phyloP scores from a whole-genome alignment of 208 protist genomes.

The Phytomonas francai region DNA sequence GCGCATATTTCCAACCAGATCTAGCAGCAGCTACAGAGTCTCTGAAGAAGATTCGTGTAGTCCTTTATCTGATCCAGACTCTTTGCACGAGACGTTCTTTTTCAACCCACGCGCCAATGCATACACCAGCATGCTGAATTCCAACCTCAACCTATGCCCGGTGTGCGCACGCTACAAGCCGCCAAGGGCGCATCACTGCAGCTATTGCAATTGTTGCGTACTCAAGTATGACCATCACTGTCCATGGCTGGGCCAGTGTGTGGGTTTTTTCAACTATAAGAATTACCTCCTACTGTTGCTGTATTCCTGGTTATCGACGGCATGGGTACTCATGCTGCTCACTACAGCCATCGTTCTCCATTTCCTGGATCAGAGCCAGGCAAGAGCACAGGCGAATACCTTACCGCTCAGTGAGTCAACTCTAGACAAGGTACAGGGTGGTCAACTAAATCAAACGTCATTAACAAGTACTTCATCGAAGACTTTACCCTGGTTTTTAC shows the following conservation, averaged over 20 bases:
- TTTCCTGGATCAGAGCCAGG: constrained; percentile 6
- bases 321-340: constrained; percentile 54
- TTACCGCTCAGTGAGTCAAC: neutral
- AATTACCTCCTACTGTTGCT: constrained; percentile 77
- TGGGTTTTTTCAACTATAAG: constrained; percentile 92
- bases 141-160: constrained; percentile 63
- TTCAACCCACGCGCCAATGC: constrained; percentile 46
- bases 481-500: constrained; percentile 21
- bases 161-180: constrained; percentile 84
- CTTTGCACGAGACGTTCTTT: constrained; percentile 34
- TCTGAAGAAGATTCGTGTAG: neutral
- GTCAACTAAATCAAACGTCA: neutral
- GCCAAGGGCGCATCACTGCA: constrained; percentile 84
- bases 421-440: neutral
- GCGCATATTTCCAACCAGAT: neutral
- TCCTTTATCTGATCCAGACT: neutral
- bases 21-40: neutral
- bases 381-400: neutral
- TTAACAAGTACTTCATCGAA: neutral
- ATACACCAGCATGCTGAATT: constrained; percentile 59
- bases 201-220: constrained; percentile 79
- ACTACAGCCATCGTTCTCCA: constrained; percentile 26
- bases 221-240: constrained; percentile 92
- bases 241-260: constrained; percentile 88
- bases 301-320: constrained; percentile 67